Percentiles rank a stretch among this genome's conserved stretches.
phyloP scores from a whole-genome alignment of 352 stramenopile species.

The Globisporangium cylindrosporum region DNA sequence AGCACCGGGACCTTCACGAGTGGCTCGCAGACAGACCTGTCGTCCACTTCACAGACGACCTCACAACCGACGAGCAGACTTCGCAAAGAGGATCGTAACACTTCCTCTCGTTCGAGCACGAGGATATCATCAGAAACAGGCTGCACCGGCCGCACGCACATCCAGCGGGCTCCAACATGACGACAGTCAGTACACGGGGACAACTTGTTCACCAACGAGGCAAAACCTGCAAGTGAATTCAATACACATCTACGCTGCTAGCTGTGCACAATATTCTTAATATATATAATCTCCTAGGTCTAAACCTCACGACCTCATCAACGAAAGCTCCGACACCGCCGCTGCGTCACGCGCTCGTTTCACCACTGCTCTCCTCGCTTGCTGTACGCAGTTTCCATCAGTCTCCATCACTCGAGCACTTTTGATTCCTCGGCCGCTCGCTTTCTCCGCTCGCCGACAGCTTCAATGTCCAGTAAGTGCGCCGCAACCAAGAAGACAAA shows the following conservation, averaged over 20 bases:
- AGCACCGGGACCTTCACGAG: no score
- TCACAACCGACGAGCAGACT: neutral
- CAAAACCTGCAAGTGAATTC: neutral
- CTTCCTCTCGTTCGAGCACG: neutral
- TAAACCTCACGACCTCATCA: neutral
- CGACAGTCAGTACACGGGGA: neutral
- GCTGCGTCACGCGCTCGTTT: neutral
- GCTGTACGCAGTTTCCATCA: neutral
- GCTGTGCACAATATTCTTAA: no score
- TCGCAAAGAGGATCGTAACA: neutral
- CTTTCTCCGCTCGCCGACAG: no score
- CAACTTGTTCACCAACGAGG: neutral
- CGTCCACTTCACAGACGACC: neutral
- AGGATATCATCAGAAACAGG: neutral
- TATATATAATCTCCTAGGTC: neutral
- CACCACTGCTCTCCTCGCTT: neutral
- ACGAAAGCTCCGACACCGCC: neutral
- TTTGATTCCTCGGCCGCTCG: no score
- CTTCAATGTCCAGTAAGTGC: no score
- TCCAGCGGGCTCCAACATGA: neutral
- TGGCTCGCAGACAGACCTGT: neutral
- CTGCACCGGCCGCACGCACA: neutral
- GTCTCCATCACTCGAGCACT: neutral
- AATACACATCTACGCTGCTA: no score
- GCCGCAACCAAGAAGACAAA: no score